phyloP scores from a whole-genome alignment of 2,329 filamentous ascomycete genomes.

The Verticillium isaacii region DNA sequence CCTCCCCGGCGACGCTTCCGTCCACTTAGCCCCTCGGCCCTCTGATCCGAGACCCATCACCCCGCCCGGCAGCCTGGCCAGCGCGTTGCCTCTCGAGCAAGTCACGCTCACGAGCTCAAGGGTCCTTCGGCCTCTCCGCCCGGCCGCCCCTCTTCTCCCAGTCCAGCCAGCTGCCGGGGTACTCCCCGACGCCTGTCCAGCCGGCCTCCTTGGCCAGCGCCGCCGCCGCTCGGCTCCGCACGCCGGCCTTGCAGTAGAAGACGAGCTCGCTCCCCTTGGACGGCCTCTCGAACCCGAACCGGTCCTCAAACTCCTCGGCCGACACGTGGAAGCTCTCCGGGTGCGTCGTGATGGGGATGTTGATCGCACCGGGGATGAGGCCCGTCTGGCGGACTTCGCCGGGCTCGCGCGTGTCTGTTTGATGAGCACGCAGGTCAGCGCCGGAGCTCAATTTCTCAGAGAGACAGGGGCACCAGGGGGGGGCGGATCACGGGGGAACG shows the following conservation, averaged over 20 bases:
- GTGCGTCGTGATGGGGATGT: constrained; percentile 72
- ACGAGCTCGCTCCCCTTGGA: constrained; percentile 55
- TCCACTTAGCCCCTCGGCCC: no score
- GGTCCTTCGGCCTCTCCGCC: constrained; percentile 32
- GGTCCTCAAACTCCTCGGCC: constrained; percentile 74
- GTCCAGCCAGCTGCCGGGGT: constrained; percentile 73
- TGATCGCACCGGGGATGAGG: constrained; percentile 74
- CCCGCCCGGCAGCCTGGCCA: no score
- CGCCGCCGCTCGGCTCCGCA: constrained; percentile 74
- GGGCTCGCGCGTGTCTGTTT: constrained; percentile 67
- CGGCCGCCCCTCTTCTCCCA: constrained; percentile 72
- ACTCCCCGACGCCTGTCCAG: constrained; percentile 68
- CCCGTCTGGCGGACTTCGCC: constrained; percentile 59
- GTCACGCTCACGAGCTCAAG: neutral
- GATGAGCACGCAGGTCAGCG: neutral
- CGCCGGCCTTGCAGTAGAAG: constrained; percentile 92
- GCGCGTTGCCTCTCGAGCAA: no score
- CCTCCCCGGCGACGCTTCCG: no score
- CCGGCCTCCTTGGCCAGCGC: constrained; percentile 71
- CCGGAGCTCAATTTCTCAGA: neutral
- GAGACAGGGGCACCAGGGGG: neutral
- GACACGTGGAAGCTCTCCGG: constrained; percentile 76
- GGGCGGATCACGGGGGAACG: constrained; percentile 5
- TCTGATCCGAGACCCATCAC: no score
- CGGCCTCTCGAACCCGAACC: constrained; percentile 73